Conservation (phyloP, 1,284 basidiomycete species). For the Sutorius eximius region DNA sequence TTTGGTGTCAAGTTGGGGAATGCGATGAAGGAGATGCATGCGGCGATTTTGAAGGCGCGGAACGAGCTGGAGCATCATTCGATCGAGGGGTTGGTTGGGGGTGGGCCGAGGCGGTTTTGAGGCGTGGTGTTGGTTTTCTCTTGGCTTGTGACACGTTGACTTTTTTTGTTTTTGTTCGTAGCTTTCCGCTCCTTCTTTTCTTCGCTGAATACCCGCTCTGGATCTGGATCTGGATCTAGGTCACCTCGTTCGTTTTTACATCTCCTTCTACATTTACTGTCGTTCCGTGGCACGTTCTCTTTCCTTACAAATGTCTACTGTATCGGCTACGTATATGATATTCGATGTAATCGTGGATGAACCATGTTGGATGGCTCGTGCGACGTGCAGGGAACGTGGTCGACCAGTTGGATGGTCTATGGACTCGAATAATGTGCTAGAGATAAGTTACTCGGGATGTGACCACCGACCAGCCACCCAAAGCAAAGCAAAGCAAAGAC, state of each 20-base stretch:
- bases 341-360: slow-evolving; percentile 26
- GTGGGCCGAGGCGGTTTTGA: slow-evolving; percentile 45
- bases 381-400: neutral
- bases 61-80: slow-evolving; percentile 90
- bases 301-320: slow-evolving; percentile 20
- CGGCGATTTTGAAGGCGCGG: slow-evolving; percentile 87
- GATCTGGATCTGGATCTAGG: slow-evolving; percentile 25
- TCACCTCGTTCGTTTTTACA: slow-evolving; percentile 14
- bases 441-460: slow-evolving; percentile 3
- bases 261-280: neutral
- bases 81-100: slow-evolving; percentile 57
- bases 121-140: neutral
- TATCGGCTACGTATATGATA: slow-evolving; percentile 33
- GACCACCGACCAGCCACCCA: neutral
- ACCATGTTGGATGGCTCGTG: neutral
- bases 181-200: neutral
- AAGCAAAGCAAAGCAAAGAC: no score
- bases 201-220: slow-evolving; percentile 10
- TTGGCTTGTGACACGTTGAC: no score
- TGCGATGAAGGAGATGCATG: slow-evolving; percentile 96
- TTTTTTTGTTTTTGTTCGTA: neutral
- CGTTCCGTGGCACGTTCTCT: slow-evolving; percentile 12
- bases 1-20: slow-evolving; percentile 92
- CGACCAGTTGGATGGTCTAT: slow-evolving; percentile 9
- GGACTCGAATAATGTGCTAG: slow-evolving; percentile 2